Base-by-base conservation (phyloP, 2,329 filamentous ascomycete species). In the Stromatinia cepivora region DNA sequence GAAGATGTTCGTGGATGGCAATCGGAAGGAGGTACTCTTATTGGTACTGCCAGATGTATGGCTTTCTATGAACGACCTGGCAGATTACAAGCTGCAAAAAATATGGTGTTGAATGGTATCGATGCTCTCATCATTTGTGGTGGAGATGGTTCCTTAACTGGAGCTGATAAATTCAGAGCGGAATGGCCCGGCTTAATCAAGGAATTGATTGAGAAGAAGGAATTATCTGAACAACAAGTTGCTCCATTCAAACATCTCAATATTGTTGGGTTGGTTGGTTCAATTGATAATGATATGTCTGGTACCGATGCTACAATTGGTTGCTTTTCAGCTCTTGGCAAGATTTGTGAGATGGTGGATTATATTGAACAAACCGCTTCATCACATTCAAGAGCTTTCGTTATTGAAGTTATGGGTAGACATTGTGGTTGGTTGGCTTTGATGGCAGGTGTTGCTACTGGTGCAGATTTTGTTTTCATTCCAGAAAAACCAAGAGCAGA, bases 341-440 rank as follows among this genome's bases (percentile, higher is more conserved):
- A 94, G 70, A 97, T 99, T 75, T 98, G 94, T 81, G 92, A 97
- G 79, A 92, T 94, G 78, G 92, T 99, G 70, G 95, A 99, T 82
- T 94, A 93, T 78, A 97, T 99, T 75, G 94, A 99, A 81, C 94
- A 94, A 28, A 98, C 95, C 0, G 94, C 94, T 66, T 90, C 90
- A 50, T 97, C 94, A 39, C 95, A 99, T 81, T 96, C 97, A 73
- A 87, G 95, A 76, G 95, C 95, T 52, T 99, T 99, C 80, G 94
- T 99, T 69, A 92, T 99, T 72, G 95, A 97, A 80, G 95, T 99
- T 77, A 99, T 99, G 95, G 95, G 95, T 63, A 87, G 95, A 70
- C 94, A 99, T 81, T 99, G 95, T 79, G 95, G 95, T 72, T 99
- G 95, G 95, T 85, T 99, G 72, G 95, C 95, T 53, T 86, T 99